Conservation (phyloP, 805 yeast genomes). For the Starmerella scarabaei region DNA sequence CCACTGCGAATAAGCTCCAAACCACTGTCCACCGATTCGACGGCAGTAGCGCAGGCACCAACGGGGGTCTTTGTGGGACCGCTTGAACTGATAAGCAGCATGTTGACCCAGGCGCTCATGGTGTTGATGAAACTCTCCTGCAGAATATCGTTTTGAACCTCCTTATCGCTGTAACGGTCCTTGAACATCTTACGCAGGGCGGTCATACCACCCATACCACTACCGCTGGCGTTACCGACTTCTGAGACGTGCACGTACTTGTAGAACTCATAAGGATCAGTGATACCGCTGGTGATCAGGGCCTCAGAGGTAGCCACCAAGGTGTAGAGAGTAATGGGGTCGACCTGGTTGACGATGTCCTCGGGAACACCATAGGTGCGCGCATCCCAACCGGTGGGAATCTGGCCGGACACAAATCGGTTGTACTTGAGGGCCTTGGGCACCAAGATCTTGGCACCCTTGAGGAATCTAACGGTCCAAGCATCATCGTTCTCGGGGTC, state of each 20-base stretch:
- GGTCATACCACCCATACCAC: constrained; percentile 99
- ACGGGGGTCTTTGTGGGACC: constrained; percentile 99
- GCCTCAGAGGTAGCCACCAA: constrained; percentile 94
- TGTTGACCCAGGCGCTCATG: constrained; percentile 99
- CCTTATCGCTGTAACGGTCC: constrained; percentile 83
- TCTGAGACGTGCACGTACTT: constrained; percentile 96
- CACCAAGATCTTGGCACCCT: constrained; percentile 81
- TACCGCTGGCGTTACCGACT: constrained; percentile 98
- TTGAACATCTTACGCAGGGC: constrained; percentile 97
- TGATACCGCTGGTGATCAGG: constrained; percentile 81
- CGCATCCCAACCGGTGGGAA: constrained; percentile 98
- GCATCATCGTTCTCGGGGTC: constrained; percentile 73
- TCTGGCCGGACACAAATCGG: constrained; percentile 67
- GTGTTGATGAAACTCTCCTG: constrained; percentile 98
- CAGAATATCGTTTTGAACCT: constrained; percentile 91
- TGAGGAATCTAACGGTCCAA: constrained; percentile 74
- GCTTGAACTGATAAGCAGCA: constrained; percentile 89
- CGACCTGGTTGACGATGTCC: constrained; percentile 87
- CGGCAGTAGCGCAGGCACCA: constrained; percentile 99
- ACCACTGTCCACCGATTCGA: constrained; percentile 94
- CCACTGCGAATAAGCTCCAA: constrained; percentile 85
- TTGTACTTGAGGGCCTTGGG: constrained; percentile 71
- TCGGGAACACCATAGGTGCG: constrained; percentile 88
- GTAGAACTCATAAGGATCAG: constrained; percentile 98
- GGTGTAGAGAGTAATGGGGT: constrained; percentile 84